Evolutionary conservation across 306 rosid genomes (phyloP), one percentile per base, ranked within the genome.

Genomic region (Castanea sativa): DNA sequence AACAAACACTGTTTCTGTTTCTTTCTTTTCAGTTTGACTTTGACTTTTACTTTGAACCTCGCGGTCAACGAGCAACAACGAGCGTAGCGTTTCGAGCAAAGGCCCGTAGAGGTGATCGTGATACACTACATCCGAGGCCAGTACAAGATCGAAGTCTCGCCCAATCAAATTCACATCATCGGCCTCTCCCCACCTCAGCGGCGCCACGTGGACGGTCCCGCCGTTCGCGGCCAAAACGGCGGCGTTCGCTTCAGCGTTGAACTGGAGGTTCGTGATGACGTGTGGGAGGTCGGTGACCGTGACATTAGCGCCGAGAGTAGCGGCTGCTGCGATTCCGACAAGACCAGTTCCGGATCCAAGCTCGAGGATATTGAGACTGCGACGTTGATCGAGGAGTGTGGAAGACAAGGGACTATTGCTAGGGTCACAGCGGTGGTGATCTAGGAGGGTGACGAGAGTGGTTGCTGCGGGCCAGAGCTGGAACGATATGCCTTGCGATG

Each of bases 401-500:
- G 91, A 73, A 18, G 83, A 74, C 80, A 95, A 92, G 20, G 98
- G 98, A 73, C 91, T 87, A 1, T 51, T 53, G 77, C 53, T 18
- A 14, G 97, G 90, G 69, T 89, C 51, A 20, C 72, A 20, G 49
- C 94, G 87, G 85, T 84, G 82, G 65, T 29, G 60, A 75, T 95
- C 98, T 35, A 95, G 94, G 82, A 95, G 97, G 21, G 91, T 83
- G 81, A 95, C 92, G 71, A 95, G 88, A 5, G 97, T 30, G 64
- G 92, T 92, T 77, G 99, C 99, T 2, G 98, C 97, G 4, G 98
- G 98, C 99, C 99, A 93, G 78, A 95, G 96, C 92, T 95, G 97
- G 83, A 95, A 95, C 72, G 98, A 84, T 76, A 95, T 81, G 29
- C 99, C 98, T 74, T 91, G 88, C 4, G 97, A 91, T 9, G 94